phyloP scores from a whole-genome alignment of 2,329 filamentous ascomycete genomes.

The Talaromyces marneffei region DNA sequence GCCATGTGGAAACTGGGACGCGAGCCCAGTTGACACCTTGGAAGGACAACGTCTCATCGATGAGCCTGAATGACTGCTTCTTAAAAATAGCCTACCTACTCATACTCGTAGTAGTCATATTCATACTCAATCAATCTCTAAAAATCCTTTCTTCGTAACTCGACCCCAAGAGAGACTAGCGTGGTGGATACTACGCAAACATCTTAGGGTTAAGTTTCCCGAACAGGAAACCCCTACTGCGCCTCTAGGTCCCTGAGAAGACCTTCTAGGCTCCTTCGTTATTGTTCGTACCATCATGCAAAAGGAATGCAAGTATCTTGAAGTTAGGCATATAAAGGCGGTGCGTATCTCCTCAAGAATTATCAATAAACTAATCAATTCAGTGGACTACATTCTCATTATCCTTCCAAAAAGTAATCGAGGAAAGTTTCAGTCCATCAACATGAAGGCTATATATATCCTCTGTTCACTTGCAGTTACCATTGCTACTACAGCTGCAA shows the following conservation, averaged over 20 bases:
- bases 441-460: neutral
- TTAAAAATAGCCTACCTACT: neutral
- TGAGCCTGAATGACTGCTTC: neutral
- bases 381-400: neutral
- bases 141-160: neutral
- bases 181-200: neutral
- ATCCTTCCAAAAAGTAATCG: neutral
- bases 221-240: neutral
- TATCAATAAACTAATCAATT: neutral
- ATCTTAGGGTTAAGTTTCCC: constrained; percentile 1
- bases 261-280: neutral
- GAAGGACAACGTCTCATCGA: neutral
- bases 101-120: no score
- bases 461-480: neutral
- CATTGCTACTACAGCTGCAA: neutral
- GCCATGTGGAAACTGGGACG: neutral
- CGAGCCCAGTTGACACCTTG: no score
- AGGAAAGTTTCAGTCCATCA: neutral
- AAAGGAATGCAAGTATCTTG: neutral
- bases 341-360: neutral
- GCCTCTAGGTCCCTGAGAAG: neutral
- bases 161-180: neutral
- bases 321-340: neutral
- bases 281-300: neutral
- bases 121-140: no score